These are phyloP conservation scores for Dothidotthia symphoricarpi DNA, from an alignment of 2,329 filamentous ascomycete species.

Conservation along the genomic window DNA sequence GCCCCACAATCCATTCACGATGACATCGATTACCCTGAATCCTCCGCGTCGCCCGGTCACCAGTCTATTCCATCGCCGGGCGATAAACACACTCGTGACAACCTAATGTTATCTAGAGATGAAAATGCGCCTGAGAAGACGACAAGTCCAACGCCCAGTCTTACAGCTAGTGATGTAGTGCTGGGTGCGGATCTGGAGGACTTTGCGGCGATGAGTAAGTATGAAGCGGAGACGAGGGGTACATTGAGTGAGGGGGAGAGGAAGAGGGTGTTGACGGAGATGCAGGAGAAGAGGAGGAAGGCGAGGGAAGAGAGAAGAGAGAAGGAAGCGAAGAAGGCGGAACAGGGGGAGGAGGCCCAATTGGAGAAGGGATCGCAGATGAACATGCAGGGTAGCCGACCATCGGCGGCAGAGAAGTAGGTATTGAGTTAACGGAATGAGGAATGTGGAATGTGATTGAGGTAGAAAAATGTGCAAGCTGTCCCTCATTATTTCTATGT, in stretches of 20 bases:
- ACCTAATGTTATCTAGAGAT: too few relatives aligned
- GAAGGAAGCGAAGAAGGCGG: conserved; percentile 6
- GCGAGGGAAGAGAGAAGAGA: too few relatives aligned
- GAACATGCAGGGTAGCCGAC: too few relatives aligned
- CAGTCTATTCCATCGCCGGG: background rate
- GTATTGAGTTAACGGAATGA: too few relatives aligned
- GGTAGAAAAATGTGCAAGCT: too few relatives aligned
- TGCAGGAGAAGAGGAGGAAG: background rate
- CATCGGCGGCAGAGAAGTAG: too few relatives aligned
- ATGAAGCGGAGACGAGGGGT: background rate
- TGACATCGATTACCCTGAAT: background rate
- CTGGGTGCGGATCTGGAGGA: background rate
- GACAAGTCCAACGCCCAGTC: conserved; percentile 1
- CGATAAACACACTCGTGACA: background rate
- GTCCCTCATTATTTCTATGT: too few relatives aligned
- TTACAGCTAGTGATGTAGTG: conserved; percentile 3
- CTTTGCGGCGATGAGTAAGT: background rate
- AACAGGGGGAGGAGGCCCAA: too few relatives aligned
- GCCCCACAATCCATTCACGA: background rate
- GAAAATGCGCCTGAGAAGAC: too few relatives aligned
- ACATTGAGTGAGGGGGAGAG: background rate
- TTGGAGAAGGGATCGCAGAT: too few relatives aligned
- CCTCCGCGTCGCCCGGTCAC: background rate
- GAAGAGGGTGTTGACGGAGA: background rate
- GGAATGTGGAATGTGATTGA: too few relatives aligned